A percentile compares a stretch with the other conserved stretches of the same genome.
Conservation (phyloP, 257 asterid species). For the Petunia secreta region DNA sequence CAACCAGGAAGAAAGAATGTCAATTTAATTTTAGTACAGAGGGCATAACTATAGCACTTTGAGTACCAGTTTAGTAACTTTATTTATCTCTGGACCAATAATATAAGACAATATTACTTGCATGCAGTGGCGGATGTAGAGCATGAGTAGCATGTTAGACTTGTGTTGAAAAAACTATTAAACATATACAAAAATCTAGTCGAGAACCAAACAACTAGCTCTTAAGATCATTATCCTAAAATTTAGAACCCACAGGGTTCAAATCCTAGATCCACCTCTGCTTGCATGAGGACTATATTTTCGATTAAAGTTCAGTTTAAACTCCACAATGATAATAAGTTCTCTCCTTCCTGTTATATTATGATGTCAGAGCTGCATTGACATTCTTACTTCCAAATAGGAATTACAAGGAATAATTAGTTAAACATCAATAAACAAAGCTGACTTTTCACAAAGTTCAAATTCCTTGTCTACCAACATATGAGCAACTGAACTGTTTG, state of each 20-base stretch:
- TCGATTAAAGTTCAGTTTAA: slow-evolving; percentile 78
- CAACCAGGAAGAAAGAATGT: no score
- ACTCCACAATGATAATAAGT: slow-evolving; percentile 76
- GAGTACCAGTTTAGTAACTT: slow-evolving; percentile 35
- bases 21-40: neutral
- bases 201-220: no score
- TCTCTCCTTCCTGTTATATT: slow-evolving; percentile 79
- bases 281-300: slow-evolving; percentile 76
- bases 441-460: slow-evolving; percentile 87
- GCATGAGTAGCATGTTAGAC: no score
- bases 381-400: slow-evolving; percentile 26
- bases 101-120: slow-evolving; percentile 29
- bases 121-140: no score
- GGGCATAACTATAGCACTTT: slow-evolving; percentile 31
- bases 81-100: slow-evolving; percentile 38
- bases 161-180: no score
- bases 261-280: slow-evolving; percentile 24
- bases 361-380: slow-evolving; percentile 34
- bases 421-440: slow-evolving; percentile 24
- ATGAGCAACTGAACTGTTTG: no score
- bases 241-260: no score
- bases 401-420: neutral
- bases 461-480: slow-evolving; percentile 95
- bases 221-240: no score
- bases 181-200: no score